Percentiles rank a stretch among this genome's conserved stretches.
phyloP scores from a whole-genome alignment of 345 rosid species.

The Fremontodendron californicum region DNA sequence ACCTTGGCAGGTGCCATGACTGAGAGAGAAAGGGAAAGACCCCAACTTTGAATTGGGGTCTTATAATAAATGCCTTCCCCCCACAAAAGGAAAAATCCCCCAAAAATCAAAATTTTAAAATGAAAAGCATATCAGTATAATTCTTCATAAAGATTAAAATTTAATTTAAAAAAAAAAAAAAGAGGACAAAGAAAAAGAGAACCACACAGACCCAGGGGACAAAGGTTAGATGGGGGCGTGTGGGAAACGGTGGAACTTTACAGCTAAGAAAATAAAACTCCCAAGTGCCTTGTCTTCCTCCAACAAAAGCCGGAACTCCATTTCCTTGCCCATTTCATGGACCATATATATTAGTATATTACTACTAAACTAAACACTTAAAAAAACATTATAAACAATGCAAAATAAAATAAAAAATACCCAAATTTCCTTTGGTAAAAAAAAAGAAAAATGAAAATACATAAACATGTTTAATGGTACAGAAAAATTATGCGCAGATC shows the following conservation, averaged over 20 bases:
- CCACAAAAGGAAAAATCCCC: slow-evolving; percentile 9
- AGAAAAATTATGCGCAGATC: slow-evolving; percentile 23
- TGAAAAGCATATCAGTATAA: not conserved
- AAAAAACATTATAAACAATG: not conserved
- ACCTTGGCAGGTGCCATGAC: slow-evolving; percentile 84
- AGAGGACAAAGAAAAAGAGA: slow-evolving; percentile 2
- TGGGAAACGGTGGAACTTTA: slow-evolving; percentile 38
- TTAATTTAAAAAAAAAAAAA: not conserved
- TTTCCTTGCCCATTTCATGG: slow-evolving; percentile 16
- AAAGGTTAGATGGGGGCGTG: slow-evolving; percentile 24
- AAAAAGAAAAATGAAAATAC: not conserved
- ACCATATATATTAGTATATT: slow-evolving; percentile 6
- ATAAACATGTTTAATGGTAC: not conserved
- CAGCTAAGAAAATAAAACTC: slow-evolving; percentile 38
- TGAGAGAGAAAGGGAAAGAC: slow-evolving; percentile 25
- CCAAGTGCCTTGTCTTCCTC: slow-evolving; percentile 14
- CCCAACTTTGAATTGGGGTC: slow-evolving; percentile 26
- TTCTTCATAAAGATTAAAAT: slow-evolving; percentile 5
- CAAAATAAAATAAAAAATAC: not conserved
- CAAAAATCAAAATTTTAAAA: slow-evolving; percentile 2
- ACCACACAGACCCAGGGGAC: slow-evolving; percentile 5
- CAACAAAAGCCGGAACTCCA: slow-evolving; percentile 20
- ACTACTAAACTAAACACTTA: not conserved
- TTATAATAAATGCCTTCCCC: slow-evolving; percentile 15
- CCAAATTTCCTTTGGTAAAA: not conserved